A percentile compares a stretch with the other conserved stretches of the same genome.
phyloP scores from a whole-genome alignment of 2,329 filamentous ascomycete species.

The Onygenales sp. region DNA sequence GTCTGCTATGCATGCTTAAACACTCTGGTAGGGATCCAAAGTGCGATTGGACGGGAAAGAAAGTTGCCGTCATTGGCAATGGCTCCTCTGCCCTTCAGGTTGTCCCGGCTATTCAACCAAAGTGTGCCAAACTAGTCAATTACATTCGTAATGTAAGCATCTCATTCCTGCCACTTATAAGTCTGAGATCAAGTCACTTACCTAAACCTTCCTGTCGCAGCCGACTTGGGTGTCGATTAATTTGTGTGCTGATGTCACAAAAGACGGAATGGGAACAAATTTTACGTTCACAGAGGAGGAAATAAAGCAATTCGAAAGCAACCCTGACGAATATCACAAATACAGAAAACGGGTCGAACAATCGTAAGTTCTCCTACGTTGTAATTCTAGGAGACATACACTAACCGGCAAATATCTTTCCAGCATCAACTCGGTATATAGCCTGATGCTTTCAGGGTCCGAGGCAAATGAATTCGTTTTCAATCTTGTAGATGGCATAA shows the following conservation, averaged over 20 bases:
- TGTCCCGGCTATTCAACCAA: not conserved
- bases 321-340: not conserved
- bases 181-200: no score
- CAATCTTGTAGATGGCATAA: slow-evolving; percentile 3
- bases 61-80: slow-evolving; percentile 16
- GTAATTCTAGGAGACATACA: no score
- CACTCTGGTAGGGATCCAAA: slow-evolving; percentile 9
- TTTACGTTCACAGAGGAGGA: not conserved
- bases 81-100: slow-evolving; percentile 17
- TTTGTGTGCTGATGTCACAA: not conserved
- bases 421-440: slow-evolving; percentile 3
- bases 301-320: not conserved
- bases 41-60: slow-evolving; percentile 16
- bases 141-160: not conserved
- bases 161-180: no score
- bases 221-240: not conserved
- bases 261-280: slow-evolving; percentile 7
- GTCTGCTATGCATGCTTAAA: no score
- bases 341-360: slow-evolving; percentile 2
- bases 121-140: not conserved
- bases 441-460: slow-evolving; percentile 1
- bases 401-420: no score
- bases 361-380: no score
- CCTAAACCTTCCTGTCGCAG: no score
- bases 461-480: not conserved